phyloP scores from a whole-genome alignment of 164 flowering plant species.

The Liriodendron chinense region DNA sequence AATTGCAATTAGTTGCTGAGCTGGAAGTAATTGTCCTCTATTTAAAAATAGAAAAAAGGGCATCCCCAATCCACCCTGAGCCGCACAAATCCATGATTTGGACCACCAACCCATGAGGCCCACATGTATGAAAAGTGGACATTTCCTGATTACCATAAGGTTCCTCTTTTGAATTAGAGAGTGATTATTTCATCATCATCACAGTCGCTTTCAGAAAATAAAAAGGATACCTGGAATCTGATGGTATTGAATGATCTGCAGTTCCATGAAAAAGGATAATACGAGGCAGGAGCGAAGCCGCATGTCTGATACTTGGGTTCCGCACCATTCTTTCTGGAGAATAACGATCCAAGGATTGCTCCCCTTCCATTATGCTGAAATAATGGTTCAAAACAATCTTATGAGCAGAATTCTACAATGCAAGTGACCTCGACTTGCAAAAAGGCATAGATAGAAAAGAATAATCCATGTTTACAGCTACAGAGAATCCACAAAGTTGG shows the following conservation, averaged over 20 bases:
- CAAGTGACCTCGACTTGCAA: background rate
- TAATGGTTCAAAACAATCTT: slow-evolving; percentile 10
- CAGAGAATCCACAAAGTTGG: background rate
- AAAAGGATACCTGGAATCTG: slow-evolving; percentile 61
- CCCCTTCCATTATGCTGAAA: slow-evolving; percentile 95
- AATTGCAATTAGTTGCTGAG: background rate
- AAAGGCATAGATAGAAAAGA: background rate
- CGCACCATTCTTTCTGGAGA: slow-evolving; percentile 78
- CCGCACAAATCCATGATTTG: background rate
- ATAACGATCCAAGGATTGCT: slow-evolving; percentile 50
- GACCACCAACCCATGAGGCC: background rate
- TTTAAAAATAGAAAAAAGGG: no score
- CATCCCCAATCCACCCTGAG: background rate
- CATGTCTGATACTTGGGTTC: slow-evolving; percentile 43
- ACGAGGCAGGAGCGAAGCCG: slow-evolving; percentile 62
- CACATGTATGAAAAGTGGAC: background rate
- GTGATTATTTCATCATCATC: background rate
- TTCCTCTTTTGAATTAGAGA: background rate
- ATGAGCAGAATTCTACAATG: background rate
- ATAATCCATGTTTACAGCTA: background rate
- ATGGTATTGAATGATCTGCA: slow-evolving; percentile 77
- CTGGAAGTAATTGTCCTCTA: background rate
- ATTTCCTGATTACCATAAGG: no score
- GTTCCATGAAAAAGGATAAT: slow-evolving; percentile 84
- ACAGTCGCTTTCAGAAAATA: slow-evolving; percentile 7